phyloP scores from a whole-genome alignment of 805 yeast species.

The Candida peoriensis region DNA sequence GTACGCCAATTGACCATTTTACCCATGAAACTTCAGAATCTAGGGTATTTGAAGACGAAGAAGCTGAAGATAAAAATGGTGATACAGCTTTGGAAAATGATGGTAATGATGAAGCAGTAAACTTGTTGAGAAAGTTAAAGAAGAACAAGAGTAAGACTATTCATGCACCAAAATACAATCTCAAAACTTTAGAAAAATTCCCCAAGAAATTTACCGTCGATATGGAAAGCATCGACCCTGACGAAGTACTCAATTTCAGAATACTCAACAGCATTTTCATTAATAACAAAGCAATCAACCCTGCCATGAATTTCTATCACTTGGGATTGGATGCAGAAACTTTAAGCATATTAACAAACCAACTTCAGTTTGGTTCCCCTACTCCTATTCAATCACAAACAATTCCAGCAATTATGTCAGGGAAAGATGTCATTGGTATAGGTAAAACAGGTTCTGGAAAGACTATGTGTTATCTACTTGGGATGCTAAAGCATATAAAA shows the following conservation, averaged over 20 bases:
- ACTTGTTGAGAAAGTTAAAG: slow-evolving; percentile 31
- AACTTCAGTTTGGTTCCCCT: slow-evolving; percentile 53
- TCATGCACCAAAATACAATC: slow-evolving; percentile 33
- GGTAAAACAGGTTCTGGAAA: slow-evolving; percentile 98
- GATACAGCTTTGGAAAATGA: slow-evolving; percentile 25
- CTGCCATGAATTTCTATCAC: slow-evolving; percentile 75
- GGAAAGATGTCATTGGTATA: slow-evolving; percentile 85
- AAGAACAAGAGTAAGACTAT: slow-evolving; percentile 45
- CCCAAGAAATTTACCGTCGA: slow-evolving; percentile 56
- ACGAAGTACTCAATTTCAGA: slow-evolving; percentile 60
- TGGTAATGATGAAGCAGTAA: slow-evolving; percentile 31
- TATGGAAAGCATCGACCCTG: slow-evolving; percentile 39
- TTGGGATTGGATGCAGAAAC: slow-evolving; percentile 66
- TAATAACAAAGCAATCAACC: slow-evolving; percentile 33
- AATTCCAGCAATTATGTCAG: slow-evolving; percentile 84
- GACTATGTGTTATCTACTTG: slow-evolving; percentile 81
- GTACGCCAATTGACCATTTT: neutral
- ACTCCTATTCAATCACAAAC: slow-evolving; percentile 91
- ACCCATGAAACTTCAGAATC: too few species aligned
- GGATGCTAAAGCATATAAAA: slow-evolving; percentile 76
- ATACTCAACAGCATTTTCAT: slow-evolving; percentile 46
- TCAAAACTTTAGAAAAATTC: slow-evolving; percentile 46
- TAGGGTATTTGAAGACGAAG: too few species aligned
- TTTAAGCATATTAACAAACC: slow-evolving; percentile 45
- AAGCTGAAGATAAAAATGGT: slow-evolving; percentile 23